These are phyloP conservation scores for Orbilia quercus DNA, from an alignment of 2,329 filamentous ascomycete genomes.

Conservation along the genomic window DNA sequence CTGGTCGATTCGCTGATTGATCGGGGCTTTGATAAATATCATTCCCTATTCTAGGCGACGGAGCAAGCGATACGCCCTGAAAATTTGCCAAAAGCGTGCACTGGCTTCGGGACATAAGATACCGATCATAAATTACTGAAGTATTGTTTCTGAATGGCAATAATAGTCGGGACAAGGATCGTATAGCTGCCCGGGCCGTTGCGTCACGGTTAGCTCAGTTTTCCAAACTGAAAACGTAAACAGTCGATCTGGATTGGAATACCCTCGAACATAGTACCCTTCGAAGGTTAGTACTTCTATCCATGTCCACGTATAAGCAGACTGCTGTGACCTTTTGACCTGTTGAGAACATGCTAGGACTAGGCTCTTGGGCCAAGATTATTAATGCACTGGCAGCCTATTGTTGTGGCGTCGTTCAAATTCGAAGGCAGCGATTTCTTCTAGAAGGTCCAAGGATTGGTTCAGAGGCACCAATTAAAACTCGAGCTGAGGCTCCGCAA, in stretches of 20 bases:
- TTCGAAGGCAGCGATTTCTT: conserved; percentile 24
- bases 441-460: conserved; percentile 8
- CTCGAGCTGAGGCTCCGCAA: neutral
- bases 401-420: conserved; percentile 25
- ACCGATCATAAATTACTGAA: neutral
- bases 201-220: neutral
- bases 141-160: neutral
- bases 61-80: neutral
- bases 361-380: conserved; percentile 4
- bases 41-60: neutral
- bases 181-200: neutral
- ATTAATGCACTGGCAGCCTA: conserved; percentile 23
- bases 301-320: neutral
- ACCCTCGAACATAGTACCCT: neutral
- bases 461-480: neutral
- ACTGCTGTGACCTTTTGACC: neutral
- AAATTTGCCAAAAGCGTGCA: neutral
- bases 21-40: neutral
- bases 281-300: neutral
- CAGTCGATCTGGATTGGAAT: neutral
- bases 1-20: neutral
- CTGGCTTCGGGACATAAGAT: neutral
- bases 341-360: neutral
- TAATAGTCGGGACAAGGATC: neutral
- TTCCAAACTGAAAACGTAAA: neutral